A percentile compares a stretch with the other conserved stretches of the same genome.
phyloP scores from a whole-genome alignment of 1,284 basidiomycete genomes.

The Ceratobasidium sp. region DNA sequence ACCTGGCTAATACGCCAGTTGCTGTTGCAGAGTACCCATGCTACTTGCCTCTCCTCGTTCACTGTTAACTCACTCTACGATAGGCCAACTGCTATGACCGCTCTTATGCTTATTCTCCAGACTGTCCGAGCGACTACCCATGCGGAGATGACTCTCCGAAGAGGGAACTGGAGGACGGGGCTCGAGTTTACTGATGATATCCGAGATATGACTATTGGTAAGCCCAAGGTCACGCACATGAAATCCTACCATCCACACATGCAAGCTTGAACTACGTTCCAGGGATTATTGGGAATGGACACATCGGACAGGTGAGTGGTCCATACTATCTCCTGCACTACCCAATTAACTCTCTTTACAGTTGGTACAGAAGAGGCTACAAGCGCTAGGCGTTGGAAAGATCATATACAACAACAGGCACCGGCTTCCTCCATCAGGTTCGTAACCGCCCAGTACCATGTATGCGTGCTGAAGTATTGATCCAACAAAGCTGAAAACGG shows the following conservation, averaged over 20 bases:
- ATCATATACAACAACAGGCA: constrained; percentile 50
- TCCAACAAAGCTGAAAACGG: constrained; percentile 49
- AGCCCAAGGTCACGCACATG: background rate
- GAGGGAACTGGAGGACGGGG: constrained; percentile 49
- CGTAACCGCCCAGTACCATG: background rate
- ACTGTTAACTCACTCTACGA: background rate
- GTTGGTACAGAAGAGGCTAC: constrained; percentile 48
- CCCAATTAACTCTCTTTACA: background rate
- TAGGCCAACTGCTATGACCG: constrained; percentile 49
- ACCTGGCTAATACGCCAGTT: constrained; percentile 50
- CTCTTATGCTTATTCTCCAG: constrained; percentile 49
- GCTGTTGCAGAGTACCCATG: constrained; percentile 49
- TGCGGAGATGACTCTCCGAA: constrained; percentile 48
- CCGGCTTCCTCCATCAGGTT: constrained; percentile 49
- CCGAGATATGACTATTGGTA: constrained; percentile 25
- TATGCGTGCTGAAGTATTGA: constrained; percentile 4
- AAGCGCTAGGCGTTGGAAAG: constrained; percentile 51
- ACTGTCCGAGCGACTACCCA: constrained; percentile 49
- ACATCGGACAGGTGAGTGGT: constrained; percentile 51
- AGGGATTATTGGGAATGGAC: constrained; percentile 52
- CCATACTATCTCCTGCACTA: background rate
- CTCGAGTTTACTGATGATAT: constrained; percentile 47
- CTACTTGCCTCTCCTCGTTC: background rate
- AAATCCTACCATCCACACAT: background rate
- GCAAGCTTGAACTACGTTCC: constrained; percentile 44